These are phyloP conservation scores for Pedinophyceae sp. DNA, from an alignment of 139 green algal species.

Conservation along the genomic window DNA sequence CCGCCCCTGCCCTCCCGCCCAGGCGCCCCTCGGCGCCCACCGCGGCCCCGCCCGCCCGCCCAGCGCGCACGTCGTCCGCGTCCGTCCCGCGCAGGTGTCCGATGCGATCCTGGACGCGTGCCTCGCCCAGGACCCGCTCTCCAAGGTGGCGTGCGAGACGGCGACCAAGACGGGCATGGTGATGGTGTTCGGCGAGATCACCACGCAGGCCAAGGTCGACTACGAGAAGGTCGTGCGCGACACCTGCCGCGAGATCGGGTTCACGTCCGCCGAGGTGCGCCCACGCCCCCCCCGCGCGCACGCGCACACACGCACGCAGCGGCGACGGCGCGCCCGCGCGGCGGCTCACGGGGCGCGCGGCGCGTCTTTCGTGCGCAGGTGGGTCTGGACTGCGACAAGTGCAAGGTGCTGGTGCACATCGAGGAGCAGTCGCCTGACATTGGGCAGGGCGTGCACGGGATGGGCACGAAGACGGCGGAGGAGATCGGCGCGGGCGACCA, in stretches of 20 bases:
- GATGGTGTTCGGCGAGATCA: slow-evolving; percentile 99
- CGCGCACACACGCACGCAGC: neutral
- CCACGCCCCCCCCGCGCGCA: too few relatives aligned
- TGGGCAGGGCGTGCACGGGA: slow-evolving; percentile 86
- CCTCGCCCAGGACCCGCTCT: slow-evolving; percentile 86
- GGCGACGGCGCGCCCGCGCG: too few relatives aligned
- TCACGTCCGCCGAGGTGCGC: slow-evolving; percentile 81
- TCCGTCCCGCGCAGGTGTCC: slow-evolving; percentile 65
- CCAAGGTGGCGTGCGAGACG: slow-evolving; percentile 96
- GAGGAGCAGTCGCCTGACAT: slow-evolving; percentile 99
- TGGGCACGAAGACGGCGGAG: slow-evolving; percentile 97
- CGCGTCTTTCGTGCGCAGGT: too few relatives aligned
- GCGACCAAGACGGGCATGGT: slow-evolving; percentile 98
- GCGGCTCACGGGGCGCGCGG: too few relatives aligned
- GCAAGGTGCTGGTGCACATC: slow-evolving; percentile 96
- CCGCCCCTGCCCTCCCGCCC: too few relatives aligned
- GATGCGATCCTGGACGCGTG: slow-evolving; percentile 96
- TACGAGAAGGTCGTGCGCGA: slow-evolving; percentile 82
- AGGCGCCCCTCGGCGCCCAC: too few relatives aligned
- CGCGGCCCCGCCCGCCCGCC: too few relatives aligned
- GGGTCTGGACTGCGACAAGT: slow-evolving; percentile 88
- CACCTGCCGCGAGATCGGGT: slow-evolving; percentile 76
- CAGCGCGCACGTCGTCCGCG: too few relatives aligned
- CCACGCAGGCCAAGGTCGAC: slow-evolving; percentile 96
- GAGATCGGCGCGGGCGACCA: slow-evolving; percentile 97